A percentile compares a stretch with the other conserved stretches of the same genome.
Conservation (phyloP, 2,329 filamentous ascomycete species). For the Harringtonia lauricola region DNA sequence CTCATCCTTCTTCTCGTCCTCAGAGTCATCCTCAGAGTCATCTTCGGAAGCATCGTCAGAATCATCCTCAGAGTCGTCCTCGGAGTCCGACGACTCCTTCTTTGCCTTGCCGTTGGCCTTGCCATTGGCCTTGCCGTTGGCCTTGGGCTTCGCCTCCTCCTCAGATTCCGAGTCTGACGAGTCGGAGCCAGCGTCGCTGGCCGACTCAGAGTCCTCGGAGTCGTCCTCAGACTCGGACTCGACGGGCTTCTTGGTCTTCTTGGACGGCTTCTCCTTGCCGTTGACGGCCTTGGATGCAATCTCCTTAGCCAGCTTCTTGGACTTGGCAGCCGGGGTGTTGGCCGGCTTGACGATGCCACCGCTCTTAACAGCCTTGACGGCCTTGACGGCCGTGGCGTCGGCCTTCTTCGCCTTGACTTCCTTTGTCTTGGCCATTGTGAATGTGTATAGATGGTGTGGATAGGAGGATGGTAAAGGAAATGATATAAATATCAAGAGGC, state of each 20-base stretch:
- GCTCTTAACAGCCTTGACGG: slow-evolving; percentile 48
- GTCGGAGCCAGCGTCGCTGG: slow-evolving; percentile 20
- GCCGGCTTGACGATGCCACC: slow-evolving; percentile 57
- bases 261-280: slow-evolving; percentile 25
- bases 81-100: slow-evolving; percentile 20
- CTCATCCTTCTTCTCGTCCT: slow-evolving; percentile 17
- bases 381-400: slow-evolving; percentile 30
- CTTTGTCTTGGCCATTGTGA: slow-evolving; percentile 57
- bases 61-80: slow-evolving; percentile 5
- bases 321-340: slow-evolving; percentile 53
- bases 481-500: background rate
- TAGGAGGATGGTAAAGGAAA: background rate
- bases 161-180: background rate
- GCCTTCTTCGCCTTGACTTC: slow-evolving; percentile 46
- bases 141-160: slow-evolving; percentile 16
- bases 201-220: slow-evolving; percentile 13
- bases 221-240: slow-evolving; percentile 24
- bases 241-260: slow-evolving; percentile 19
- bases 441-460: slow-evolving; percentile 4
- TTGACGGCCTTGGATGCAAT: slow-evolving; percentile 38
- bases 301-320: slow-evolving; percentile 56
- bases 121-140: slow-evolving; percentile 22
- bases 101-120: slow-evolving; percentile 13
- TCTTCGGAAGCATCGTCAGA: no score
- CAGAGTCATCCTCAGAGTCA: slow-evolving; percentile 19